A percentile compares a stretch with the other conserved stretches of the same genome.
Evolutionary conservation across 2,329 filamentous ascomycete genomes (phyloP).

Genomic region (Fusarium sp.): DNA sequence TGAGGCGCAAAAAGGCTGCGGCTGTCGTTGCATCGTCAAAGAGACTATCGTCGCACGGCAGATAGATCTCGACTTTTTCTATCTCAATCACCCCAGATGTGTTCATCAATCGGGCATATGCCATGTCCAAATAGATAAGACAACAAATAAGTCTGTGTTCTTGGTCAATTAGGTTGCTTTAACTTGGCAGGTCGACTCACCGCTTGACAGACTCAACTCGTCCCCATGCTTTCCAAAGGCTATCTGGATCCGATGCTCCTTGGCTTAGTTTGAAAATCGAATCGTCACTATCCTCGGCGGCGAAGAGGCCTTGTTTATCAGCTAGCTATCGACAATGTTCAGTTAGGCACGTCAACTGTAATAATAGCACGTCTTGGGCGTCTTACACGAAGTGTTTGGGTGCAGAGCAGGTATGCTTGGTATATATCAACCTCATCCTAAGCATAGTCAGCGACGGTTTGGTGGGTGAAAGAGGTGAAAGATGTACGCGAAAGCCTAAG

Average conservation of each 20-base stretch:
- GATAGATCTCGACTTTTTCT: slow-evolving; percentile 17
- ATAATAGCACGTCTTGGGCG: neutral
- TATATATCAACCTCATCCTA: slow-evolving; percentile 18
- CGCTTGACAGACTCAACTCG: slow-evolving; percentile 26
- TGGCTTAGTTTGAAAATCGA: neutral
- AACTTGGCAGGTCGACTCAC: neutral
- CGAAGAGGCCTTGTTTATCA: slow-evolving; percentile 20
- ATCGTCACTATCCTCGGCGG: neutral
- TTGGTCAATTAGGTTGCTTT: neutral
- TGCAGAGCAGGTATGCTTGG: slow-evolving; percentile 14
- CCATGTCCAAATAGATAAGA: slow-evolving; percentile 21
- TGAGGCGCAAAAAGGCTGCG: neutral
- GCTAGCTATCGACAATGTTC: neutral
- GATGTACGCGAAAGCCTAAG: slow-evolving; percentile 19
- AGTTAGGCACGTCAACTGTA: neutral
- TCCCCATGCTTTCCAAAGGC: slow-evolving; percentile 23
- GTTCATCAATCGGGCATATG: slow-evolving; percentile 20
- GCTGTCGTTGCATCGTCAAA: slow-evolving; percentile 15
- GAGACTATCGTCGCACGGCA: slow-evolving; percentile 25
- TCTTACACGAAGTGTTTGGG: slow-evolving; percentile 21
- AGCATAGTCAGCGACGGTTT: neutral
- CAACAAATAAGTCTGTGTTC: slow-evolving; percentile 8
- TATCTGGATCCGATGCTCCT: neutral
- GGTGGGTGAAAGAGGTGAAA: neutral
- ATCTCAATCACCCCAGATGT: slow-evolving; percentile 18